These are phyloP conservation scores for Eucalyptus rudis DNA, from an alignment of 345 rosid species.

Conservation along the genomic window DNA sequence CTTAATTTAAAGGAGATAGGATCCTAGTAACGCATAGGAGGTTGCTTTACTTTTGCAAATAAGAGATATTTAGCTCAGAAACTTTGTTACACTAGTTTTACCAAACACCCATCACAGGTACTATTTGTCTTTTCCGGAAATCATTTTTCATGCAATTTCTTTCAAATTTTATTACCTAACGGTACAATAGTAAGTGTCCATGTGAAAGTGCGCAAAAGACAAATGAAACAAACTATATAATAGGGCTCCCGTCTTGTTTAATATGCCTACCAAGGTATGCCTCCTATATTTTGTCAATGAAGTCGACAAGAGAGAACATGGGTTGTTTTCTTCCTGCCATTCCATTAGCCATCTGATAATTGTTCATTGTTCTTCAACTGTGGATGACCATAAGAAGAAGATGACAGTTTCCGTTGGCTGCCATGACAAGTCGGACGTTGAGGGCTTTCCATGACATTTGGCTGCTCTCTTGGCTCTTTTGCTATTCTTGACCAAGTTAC, in stretches of 20 bases:
- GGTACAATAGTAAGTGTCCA: neutral
- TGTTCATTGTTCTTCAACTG: neutral
- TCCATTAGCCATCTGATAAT: neutral
- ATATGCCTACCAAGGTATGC: neutral
- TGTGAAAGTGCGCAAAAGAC: neutral
- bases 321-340: neutral
- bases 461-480: neutral
- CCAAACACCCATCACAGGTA: neutral
- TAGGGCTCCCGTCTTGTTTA: neutral
- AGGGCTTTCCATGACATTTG: neutral
- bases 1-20: neutral
- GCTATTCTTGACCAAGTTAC: neutral
- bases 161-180: neutral
- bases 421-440: neutral
- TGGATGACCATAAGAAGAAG: neutral
- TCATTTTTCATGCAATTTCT: neutral
- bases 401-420: neutral
- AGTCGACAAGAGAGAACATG: neutral
- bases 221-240: neutral
- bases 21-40: neutral
- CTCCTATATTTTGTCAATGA: neutral
- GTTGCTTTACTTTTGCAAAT: neutral
- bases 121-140: neutral
- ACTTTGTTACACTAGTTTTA: neutral
- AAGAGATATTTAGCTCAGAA: neutral